These are phyloP conservation scores for Giardia muris DNA, from an alignment of 208 protist genomes.

Conservation along the genomic window DNA sequence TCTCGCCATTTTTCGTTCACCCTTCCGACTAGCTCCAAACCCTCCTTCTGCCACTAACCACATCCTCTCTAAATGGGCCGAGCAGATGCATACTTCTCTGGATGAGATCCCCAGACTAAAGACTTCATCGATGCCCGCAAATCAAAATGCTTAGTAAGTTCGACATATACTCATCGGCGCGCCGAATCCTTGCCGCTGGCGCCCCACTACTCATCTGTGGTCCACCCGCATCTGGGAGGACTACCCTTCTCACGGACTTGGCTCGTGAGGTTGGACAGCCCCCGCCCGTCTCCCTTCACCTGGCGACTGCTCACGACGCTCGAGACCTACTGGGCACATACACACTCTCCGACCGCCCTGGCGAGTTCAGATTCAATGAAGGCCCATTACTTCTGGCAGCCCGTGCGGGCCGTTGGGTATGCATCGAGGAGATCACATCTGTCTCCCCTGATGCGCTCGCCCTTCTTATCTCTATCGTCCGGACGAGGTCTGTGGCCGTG, in stretches of 20 bases:
- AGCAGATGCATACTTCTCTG: background rate
- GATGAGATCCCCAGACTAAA: too few species aligned
- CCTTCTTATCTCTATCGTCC: slow-evolving; percentile 79
- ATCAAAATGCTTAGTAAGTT: too few species aligned
- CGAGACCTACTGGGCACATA: slow-evolving; percentile 94
- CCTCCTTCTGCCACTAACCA: too few species aligned
- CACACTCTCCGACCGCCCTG: slow-evolving; percentile 80
- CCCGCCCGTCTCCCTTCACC: background rate
- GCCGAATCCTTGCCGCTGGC: background rate
- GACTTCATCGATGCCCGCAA: too few species aligned
- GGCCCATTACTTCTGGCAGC: slow-evolving; percentile 81
- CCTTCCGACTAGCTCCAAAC: too few species aligned
- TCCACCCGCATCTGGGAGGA: slow-evolving; percentile 4
- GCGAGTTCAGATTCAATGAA: slow-evolving; percentile 87
- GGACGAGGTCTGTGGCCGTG: slow-evolving; percentile 79
- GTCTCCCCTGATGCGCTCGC: slow-evolving; percentile 87
- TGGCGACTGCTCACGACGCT: slow-evolving; percentile 55
- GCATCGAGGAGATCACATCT: slow-evolving; percentile 94
- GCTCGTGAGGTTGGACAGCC: background rate
- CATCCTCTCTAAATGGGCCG: background rate
- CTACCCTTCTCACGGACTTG: background rate
- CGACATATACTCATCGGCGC: background rate
- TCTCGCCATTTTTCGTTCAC: background rate
- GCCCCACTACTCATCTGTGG: background rate
- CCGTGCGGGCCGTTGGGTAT: slow-evolving; percentile 76